Base-by-base conservation (phyloP, 768 basidiomycete genomes). In the Amanita muscaria region DNA sequence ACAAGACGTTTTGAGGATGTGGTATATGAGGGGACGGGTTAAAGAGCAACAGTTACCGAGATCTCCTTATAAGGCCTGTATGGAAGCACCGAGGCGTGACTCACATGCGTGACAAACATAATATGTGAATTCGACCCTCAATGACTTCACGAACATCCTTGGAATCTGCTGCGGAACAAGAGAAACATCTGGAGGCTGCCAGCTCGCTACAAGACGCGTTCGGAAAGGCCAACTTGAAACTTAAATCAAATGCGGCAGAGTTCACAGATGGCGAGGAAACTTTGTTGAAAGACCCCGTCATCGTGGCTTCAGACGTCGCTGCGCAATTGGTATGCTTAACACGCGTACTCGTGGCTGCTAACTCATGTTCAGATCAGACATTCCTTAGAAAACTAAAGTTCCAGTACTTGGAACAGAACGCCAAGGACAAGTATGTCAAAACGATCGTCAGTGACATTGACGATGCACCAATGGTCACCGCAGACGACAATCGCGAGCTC, bases 401-500 rank as follows among this genome's bases (percentile, higher is more conserved):
- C 56, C 84, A 87, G 51, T 91, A 89, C 57, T 66, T 91, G 14
- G 88, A 94, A 55, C 87, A 90, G 59, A 87, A 90, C 52, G 87
- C 91, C 3, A 94, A 93, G 57, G 79, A 88, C 54, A 81, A 84
- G 61, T 93, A 92, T 56, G 72, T 91, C 53, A 83, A 84, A 59
- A 80, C 79, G 1, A 90, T 93, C 53, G 83, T 90, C 39, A 87
- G 81, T 57, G 84, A 91, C 50, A 79, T 77, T 44, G 80, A 88
- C 53, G 87, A 92, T 47, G 85, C 88, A 0, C 83, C 84, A 2
- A 76, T 80, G 47, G 77, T 91, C 31, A 83, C 83, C 4, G 79
- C 79, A 6, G 83, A 83, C n/a, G 80, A 83, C 49, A 92, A 91
- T 53, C 77, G 83, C 48, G 73, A 71, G 16, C 70, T 88, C 7